A percentile compares a stretch with the other conserved stretches of the same genome.
Conservation (phyloP, 805 yeast species). For the Yarrowia divulgata region DNA sequence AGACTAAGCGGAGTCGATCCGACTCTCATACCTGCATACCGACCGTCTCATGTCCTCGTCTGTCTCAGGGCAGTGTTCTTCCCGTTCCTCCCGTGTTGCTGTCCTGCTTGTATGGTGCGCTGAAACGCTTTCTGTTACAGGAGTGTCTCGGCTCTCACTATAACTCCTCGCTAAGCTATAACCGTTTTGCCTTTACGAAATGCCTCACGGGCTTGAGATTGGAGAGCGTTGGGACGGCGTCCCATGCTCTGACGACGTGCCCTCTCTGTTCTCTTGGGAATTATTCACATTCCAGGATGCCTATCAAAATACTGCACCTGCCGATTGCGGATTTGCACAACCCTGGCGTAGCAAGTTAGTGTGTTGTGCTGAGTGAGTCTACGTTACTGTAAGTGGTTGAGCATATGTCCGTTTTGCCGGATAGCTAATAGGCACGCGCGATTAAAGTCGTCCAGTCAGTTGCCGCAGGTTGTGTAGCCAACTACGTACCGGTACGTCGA, state of each 20-base stretch:
- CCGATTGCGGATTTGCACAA: conserved; percentile 18
- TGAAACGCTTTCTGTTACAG: conserved; percentile 12
- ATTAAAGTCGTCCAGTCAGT: conserved; percentile 13
- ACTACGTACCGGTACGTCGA: background rate
- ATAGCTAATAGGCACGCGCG: conserved; percentile 14
- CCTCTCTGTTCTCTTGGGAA: background rate
- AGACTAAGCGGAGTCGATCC: too few species aligned
- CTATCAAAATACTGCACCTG: background rate
- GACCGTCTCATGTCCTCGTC: background rate
- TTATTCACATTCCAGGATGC: background rate
- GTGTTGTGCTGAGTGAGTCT: background rate
- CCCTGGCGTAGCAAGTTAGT: conserved; percentile 9
- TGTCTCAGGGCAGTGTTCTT: too few species aligned
- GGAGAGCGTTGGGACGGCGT: too few species aligned
- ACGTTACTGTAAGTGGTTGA: background rate
- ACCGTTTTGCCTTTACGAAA: conserved; percentile 26
- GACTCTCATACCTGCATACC: too few species aligned
- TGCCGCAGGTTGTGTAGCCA: background rate
- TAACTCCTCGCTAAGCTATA: conserved; percentile 20
- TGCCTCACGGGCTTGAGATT: conserved; percentile 7
- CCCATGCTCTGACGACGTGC: too few species aligned
- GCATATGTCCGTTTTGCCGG: background rate
- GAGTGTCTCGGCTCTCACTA: conserved; percentile 3
- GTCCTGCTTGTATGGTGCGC: background rate
- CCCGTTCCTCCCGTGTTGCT: background rate